Conservation (phyloP, 108 stramenopile genomes). For the Seminavis robusta region DNA sequence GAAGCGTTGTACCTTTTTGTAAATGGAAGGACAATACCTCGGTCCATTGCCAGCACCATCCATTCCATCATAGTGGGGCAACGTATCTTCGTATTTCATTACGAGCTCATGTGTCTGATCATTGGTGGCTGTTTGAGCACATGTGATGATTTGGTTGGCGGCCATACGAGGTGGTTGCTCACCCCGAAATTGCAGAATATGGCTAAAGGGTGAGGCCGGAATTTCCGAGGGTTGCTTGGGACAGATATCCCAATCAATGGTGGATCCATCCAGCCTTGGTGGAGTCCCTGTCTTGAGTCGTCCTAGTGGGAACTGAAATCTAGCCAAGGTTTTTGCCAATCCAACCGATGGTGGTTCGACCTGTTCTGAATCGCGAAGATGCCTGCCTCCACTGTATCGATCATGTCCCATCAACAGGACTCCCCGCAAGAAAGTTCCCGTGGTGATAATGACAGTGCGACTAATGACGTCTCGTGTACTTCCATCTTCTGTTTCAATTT, state of each 20-base stretch:
- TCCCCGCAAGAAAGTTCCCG: slow-evolving; percentile 96
- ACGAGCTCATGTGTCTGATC: slow-evolving; percentile 91
- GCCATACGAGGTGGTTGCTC: slow-evolving; percentile 70
- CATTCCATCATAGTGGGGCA: slow-evolving; percentile 89
- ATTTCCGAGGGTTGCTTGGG: slow-evolving; percentile 84
- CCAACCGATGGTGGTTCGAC: slow-evolving; percentile 94
- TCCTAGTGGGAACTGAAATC: slow-evolving; percentile 85
- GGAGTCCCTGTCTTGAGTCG: slow-evolving; percentile 98
- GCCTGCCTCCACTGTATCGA: slow-evolving; percentile 89
- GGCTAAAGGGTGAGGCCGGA: slow-evolving; percentile 81
- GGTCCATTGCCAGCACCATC: slow-evolving; percentile 93
- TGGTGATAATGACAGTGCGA: slow-evolving; percentile 89
- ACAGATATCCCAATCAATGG: slow-evolving; percentile 91
- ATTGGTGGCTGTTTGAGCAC: slow-evolving; percentile 84
- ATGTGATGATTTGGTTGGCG: slow-evolving; percentile 55
- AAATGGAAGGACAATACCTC: slow-evolving; percentile 95
- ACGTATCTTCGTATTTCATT: slow-evolving; percentile 76
- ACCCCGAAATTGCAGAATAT: slow-evolving; percentile 73
- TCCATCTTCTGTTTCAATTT: slow-evolving; percentile 47
- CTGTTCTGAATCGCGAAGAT: slow-evolving; percentile 87
- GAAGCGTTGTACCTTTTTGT: slow-evolving; percentile 94
- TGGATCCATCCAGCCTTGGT: slow-evolving; percentile 88
- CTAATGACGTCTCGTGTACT: slow-evolving; percentile 55
- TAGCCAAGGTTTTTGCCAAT: slow-evolving; percentile 84
- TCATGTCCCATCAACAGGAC: slow-evolving; percentile 82